Evolutionary conservation across 768 basidiomycete genomes (phyloP).

Genomic region (Pholiota microspora): DNA sequence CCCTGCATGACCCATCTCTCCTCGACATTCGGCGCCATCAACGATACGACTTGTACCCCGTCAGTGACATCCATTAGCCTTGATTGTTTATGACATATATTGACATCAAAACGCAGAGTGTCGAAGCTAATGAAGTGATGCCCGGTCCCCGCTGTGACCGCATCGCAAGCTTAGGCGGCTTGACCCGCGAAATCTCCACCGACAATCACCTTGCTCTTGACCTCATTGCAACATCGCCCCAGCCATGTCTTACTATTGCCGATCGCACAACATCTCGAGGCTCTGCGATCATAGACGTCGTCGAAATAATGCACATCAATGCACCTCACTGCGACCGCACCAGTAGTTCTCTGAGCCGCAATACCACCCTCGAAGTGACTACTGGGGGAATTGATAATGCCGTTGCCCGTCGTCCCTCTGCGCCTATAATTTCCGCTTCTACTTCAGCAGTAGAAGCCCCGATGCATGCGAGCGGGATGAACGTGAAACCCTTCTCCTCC

Average conservation of each 20-base stretch:
- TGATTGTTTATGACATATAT: slow-evolving; percentile 2
- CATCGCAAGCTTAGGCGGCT: background rate
- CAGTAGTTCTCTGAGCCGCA: background rate
- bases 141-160: background rate
- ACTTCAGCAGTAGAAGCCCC: background rate
- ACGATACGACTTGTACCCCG: slow-evolving; percentile 8
- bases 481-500: background rate
- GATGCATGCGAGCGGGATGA: background rate
- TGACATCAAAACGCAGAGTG: slow-evolving; percentile 7
- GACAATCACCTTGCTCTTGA: background rate
- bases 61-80: slow-evolving; percentile 4
- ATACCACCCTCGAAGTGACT: background rate
- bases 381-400: background rate
- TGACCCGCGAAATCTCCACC: background rate
- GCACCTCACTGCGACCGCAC: background rate
- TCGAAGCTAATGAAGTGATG: background rate
- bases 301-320: background rate
- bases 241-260: background rate
- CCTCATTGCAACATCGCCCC: background rate
- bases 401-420: background rate
- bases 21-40: slow-evolving; percentile 14
- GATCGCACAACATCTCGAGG: background rate
- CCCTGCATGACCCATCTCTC: slow-evolving; percentile 19
- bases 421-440: background rate
- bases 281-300: background rate